phyloP scores from a whole-genome alignment of 805 yeast species.

The Geotrichum ghanense region DNA sequence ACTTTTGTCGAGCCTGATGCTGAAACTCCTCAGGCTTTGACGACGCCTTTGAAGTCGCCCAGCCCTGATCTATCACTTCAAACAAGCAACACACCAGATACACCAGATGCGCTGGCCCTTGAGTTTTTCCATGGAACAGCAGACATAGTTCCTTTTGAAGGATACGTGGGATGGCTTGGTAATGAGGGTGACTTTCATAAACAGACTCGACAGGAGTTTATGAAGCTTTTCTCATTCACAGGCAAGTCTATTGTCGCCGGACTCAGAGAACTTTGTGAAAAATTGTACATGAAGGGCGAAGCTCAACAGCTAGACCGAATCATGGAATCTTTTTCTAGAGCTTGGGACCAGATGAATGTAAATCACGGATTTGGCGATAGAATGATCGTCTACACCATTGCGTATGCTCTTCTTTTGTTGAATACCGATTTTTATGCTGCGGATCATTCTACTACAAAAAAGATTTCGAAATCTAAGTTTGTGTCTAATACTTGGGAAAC shows the following conservation, averaged over 20 bases:
- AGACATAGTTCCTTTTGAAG: constrained; percentile 26
- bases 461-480: constrained; percentile 33
- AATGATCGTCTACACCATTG: constrained; percentile 54
- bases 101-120: background rate
- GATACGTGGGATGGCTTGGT: constrained; percentile 34
- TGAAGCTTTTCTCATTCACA: constrained; percentile 32
- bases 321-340: constrained; percentile 52
- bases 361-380: constrained; percentile 38
- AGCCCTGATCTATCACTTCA: background rate
- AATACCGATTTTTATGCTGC: constrained; percentile 68
- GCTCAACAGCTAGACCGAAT: constrained; percentile 71
- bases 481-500: constrained; percentile 41
- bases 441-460: constrained; percentile 24
- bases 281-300: constrained; percentile 69
- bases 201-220: constrained; percentile 26
- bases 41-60: background rate
- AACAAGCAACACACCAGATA: background rate
- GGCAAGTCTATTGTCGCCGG: constrained; percentile 43
- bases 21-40: no score
- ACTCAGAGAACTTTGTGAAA: constrained; percentile 49
- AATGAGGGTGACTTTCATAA: constrained; percentile 17
- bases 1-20: no score
- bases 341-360: constrained; percentile 44
- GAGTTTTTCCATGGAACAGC: constrained; percentile 5
- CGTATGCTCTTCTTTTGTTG: constrained; percentile 59